These are phyloP conservation scores for Penicillium pancosmium DNA, from an alignment of 495 filamentous ascomycete species.

Conservation along the genomic window DNA sequence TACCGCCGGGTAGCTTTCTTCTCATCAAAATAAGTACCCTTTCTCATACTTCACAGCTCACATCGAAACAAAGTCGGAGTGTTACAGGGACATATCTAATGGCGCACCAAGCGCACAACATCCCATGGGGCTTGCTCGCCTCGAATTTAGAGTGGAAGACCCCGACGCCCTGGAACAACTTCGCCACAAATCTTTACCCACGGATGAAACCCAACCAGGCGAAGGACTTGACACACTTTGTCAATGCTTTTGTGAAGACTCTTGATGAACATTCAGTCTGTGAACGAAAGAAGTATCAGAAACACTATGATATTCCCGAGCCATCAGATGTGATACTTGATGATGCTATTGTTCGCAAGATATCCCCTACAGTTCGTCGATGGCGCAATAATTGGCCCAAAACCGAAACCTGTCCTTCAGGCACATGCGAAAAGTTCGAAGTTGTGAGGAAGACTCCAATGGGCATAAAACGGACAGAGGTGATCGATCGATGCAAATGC, in stretches of 20 bases:
- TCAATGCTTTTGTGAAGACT: slow-evolving; percentile 15
- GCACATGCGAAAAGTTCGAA: background rate
- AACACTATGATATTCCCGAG: slow-evolving; percentile 8
- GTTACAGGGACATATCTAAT: slow-evolving; percentile 2
- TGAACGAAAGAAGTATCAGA: slow-evolving; percentile 25
- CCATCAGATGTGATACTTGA: slow-evolving; percentile 1
- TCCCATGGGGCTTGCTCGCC: slow-evolving; percentile 18
- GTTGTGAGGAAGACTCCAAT: background rate
- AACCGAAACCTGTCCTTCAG: background rate
- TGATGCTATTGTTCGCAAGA: background rate
- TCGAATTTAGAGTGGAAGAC: slow-evolving; percentile 17
- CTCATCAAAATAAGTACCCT: too few relatives aligned
- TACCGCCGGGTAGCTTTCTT: too few relatives aligned
- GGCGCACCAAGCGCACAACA: slow-evolving; percentile 26
- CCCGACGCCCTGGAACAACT: background rate
- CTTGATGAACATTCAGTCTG: slow-evolving; percentile 21
- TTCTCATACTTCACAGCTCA: too few relatives aligned
- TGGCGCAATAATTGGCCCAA: background rate
- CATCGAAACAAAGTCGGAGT: background rate
- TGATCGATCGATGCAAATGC: background rate
- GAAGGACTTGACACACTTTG: slow-evolving; percentile 23
- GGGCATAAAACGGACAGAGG: background rate
- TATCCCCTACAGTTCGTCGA: slow-evolving; percentile 1
- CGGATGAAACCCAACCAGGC: slow-evolving; percentile 19
- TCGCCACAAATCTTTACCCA: slow-evolving; percentile 16